These are phyloP conservation scores for Globisporangium radiosum DNA, from an alignment of 352 stramenopile genomes.

Conservation along the genomic window DNA sequence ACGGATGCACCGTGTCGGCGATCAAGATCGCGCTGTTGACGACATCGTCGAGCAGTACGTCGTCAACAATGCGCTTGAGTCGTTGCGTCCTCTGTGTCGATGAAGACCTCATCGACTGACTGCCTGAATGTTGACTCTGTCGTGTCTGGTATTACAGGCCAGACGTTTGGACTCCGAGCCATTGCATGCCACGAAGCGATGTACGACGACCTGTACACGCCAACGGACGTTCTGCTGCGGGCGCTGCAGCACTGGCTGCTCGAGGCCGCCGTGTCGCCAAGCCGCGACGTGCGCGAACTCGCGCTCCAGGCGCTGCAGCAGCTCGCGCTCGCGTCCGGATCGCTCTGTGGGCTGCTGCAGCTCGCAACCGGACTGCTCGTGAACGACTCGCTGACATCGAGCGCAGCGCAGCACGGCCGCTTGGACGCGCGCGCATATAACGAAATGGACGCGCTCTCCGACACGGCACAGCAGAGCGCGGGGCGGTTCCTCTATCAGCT, in stretches of 20 bases:
- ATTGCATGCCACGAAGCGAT: constrained; percentile 48
- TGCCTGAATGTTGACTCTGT: not conserved
- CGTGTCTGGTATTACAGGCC: constrained; percentile 13
- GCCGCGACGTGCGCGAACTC: constrained; percentile 45
- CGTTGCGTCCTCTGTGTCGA: constrained; percentile 1
- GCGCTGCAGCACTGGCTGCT: constrained; percentile 69
- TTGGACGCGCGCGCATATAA: constrained; percentile 47
- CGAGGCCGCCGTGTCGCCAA: constrained; percentile 41
- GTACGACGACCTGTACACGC: constrained; percentile 35
- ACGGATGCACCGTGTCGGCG: constrained; percentile 27
- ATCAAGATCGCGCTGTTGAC: constrained; percentile 46
- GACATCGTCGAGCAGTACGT: constrained; percentile 19
- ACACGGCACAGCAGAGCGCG: constrained; percentile 25
- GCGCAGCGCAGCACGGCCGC: not conserved
- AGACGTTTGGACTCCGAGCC: constrained; percentile 44
- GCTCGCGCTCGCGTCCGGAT: constrained; percentile 67
- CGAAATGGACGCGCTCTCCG: constrained; percentile 46
- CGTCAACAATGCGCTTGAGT: not conserved
- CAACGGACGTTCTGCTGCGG: constrained; percentile 40
- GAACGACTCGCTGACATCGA: constrained; percentile 24
- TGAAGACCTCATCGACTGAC: not conserved
- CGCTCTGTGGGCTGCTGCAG: constrained; percentile 69
- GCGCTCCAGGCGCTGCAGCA: constrained; percentile 53
- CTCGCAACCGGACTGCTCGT: constrained; percentile 56
- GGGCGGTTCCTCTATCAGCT: constrained; percentile 45